Base-by-base conservation (phyloP, 257 asterid species). In the Gynochthodes officinalis region DNA sequence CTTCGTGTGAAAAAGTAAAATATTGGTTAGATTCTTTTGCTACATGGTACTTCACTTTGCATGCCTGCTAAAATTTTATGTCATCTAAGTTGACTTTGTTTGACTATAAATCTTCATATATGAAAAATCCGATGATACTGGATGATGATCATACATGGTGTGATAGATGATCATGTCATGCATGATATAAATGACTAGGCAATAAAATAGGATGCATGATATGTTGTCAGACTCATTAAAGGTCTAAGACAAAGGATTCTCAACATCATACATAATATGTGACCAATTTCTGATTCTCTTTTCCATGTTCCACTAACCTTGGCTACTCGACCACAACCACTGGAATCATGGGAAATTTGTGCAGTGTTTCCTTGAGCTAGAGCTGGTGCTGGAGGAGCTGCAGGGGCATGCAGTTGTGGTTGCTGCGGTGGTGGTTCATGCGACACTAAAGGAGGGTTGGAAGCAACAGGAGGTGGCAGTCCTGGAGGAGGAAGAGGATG, bases 311-410 rank as follows among this genome's bases (percentile, higher is more conserved):
- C 52, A 78, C 89, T 80, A 18, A 90, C 93, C 96, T 88, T 86
- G 23, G 71, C 80, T 77, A 76, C 67, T 72, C 80, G 86, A 82
- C 83, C 88, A 69, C 60, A 69, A 48, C 83, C 91, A 67, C 82
- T 74, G 32, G 88, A 81, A 63, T 82, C 89, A 64, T 70, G 84
- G 39, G 90, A 86, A 60, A 79, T 79, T 69, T 75, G 92, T 48
- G 69, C 76, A 58, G 14, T 67, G 73, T 70, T 76, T 27, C 77
- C 85, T 21, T 44, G 44, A 63, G 82, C 83, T 59, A 69, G 37
- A 76, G 58, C 75, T n/a, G 43, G 48, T 39, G 48, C 48, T 25
- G 75, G 75, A 18, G 71, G 33, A 68, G 60, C 37, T 25, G 67
- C 35, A 3, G 57, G 67, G 9, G 67, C 46, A 42, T 23, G 67